phyloP scores from a whole-genome alignment of 2,329 filamentous ascomycete species.

The Juglanconis oblonga region DNA sequence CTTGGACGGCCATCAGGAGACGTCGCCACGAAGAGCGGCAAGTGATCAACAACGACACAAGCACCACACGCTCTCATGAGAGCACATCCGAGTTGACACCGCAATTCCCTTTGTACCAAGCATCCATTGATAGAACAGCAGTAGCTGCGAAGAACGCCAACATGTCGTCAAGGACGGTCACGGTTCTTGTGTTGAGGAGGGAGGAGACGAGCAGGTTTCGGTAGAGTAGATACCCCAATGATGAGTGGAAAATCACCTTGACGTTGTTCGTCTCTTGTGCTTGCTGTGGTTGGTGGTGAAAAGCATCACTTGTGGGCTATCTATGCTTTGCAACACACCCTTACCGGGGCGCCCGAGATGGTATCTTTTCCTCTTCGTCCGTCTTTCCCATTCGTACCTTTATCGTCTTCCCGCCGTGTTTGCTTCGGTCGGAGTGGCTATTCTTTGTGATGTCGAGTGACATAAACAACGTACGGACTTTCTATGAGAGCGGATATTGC shows the following conservation, averaged over 20 bases:
- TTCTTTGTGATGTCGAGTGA: too few species aligned
- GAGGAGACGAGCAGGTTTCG: constrained; percentile 18
- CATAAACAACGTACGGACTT: too few species aligned
- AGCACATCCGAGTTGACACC: neutral
- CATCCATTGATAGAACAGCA: neutral
- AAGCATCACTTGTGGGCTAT: neutral
- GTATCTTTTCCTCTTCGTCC: too few species aligned
- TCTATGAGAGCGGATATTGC: too few species aligned
- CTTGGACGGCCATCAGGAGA: neutral
- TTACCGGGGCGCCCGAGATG: too few species aligned
- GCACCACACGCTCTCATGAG: neutral
- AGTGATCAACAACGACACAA: neutral
- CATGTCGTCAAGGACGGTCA: neutral
- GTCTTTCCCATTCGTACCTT: too few species aligned
- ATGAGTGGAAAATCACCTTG: constrained; percentile 9
- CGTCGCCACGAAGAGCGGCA: neutral
- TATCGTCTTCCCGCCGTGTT: too few species aligned
- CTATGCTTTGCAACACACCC: too few species aligned
- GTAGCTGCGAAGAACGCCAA: neutral
- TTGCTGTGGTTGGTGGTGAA: too few species aligned
- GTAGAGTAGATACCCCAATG: constrained; percentile 43
- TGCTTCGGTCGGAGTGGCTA: too few species aligned
- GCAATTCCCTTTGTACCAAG: neutral
- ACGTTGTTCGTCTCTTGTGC: too few species aligned
- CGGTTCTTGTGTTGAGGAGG: too few species aligned